phyloP scores from a whole-genome alignment of 2,329 filamentous ascomycete species.

The Cladosporium sp. region DNA sequence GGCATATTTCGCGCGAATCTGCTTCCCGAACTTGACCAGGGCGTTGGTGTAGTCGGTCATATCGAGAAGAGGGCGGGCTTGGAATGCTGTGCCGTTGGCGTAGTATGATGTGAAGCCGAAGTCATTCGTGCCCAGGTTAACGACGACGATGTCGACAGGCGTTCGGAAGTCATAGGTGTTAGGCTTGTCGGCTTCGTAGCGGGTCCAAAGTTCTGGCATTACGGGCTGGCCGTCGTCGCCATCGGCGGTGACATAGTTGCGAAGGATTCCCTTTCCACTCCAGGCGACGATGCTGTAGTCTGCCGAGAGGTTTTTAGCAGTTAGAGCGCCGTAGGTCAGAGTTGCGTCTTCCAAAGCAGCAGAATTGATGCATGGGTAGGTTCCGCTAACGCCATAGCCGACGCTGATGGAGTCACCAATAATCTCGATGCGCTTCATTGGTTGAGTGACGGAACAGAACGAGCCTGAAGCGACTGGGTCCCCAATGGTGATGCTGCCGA shows the following conservation, averaged over 20 bases:
- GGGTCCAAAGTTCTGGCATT: slow-evolving; percentile 41
- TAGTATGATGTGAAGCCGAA: slow-evolving; percentile 33
- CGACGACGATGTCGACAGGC: slow-evolving; percentile 37
- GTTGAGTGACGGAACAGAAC: slow-evolving; percentile 19
- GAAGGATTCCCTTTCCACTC: slow-evolving; percentile 37
- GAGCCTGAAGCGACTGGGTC: slow-evolving; percentile 27
- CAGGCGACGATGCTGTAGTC: slow-evolving; percentile 44
- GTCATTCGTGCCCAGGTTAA: slow-evolving; percentile 41
- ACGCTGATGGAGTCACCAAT: slow-evolving; percentile 46
- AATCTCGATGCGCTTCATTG: slow-evolving; percentile 39
- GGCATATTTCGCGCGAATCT: slow-evolving; percentile 34
- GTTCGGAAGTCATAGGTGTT: slow-evolving; percentile 29
- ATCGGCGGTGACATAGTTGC: slow-evolving; percentile 37
- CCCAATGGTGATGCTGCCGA: slow-evolving; percentile 34
- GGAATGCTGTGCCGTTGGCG: slow-evolving; percentile 33
- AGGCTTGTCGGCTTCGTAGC: slow-evolving; percentile 40
- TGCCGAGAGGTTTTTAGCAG: slow-evolving; percentile 37
- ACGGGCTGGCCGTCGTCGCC: slow-evolving; percentile 23
- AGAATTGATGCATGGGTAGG: slow-evolving; percentile 37
- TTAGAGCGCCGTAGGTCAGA: slow-evolving; percentile 41
- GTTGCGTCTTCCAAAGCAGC: slow-evolving; percentile 39
- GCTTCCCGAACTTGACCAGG: slow-evolving; percentile 31
- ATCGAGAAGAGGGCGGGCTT: slow-evolving; percentile 19
- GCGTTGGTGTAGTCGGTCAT: slow-evolving; percentile 24
- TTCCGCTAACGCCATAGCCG: slow-evolving; percentile 42